Evolutionary conservation across 1,284 basidiomycete species (phyloP), one percentile per base, ranked within the genome.

Genomic region (Coniferiporia sulphurascens): DNA sequence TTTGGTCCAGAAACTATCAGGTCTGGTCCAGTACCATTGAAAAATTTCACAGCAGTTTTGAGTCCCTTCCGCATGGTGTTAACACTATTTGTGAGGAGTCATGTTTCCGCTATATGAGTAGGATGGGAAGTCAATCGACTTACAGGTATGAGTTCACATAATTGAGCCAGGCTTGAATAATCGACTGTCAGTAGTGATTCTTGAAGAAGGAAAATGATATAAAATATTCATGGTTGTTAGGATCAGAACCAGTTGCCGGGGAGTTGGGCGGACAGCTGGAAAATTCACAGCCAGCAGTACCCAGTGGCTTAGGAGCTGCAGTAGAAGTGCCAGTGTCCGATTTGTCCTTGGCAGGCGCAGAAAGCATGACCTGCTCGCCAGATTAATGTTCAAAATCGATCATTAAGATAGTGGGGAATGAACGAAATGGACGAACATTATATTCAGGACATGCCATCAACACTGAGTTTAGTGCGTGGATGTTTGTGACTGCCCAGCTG

Each of bases 1-100:
- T 84, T 83, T 0, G 76, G 75, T 0, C 81, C 82, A 62, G 75
- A 75, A 10, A 84, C 72, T 4, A 82, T 74, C 36, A 84, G 71
- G 56, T 82, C 80, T 0, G 81, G 81, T 15, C 65, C 62, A 7
- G 36, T 45, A 48, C 55, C 58, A 61, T 79, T 78, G 63, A 77
- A 74, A 52, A 73, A 65, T 0, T 78, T 77, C 2, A 77, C 70
- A 9, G 81, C 68, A 0, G 74, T 78, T 63, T 81, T 74, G 21
- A 82, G 77, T 0, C 79, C 81, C 63, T 72, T 77, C 10, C 70
- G 67, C 3, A 75, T 78, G 1, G 79, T 65, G 61, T 79, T 78
- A 4, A 78, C 79, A 0, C 69, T 69, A 34, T n/a, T 21, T n/a
- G 5, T 52, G 36, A 34, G 12, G 6, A 17, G 58, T 12, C 34